Conservation (phyloP, 148 eudicot species). For the Vaccinium vitisidaea region DNA sequence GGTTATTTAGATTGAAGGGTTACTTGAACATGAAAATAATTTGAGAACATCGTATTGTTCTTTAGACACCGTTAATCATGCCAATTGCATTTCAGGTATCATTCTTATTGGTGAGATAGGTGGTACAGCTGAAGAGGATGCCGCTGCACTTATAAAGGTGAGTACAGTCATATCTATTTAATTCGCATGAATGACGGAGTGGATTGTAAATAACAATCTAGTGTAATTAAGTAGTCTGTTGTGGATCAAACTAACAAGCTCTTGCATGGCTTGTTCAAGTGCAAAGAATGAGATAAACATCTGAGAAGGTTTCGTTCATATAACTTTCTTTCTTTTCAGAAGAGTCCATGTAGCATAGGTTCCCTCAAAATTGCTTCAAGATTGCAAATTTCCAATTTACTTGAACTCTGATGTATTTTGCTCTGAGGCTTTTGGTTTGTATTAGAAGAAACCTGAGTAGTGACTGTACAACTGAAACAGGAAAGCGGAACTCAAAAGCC, state of each 20-base stretch:
- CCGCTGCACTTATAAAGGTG: conserved; percentile 93
- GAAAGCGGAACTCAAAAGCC: conserved; percentile 96
- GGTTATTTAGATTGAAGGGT: neutral
- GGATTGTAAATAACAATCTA: neutral
- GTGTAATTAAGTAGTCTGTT: neutral
- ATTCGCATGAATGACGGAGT: neutral
- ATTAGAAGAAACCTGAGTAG: neutral
- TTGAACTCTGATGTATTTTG: neutral
- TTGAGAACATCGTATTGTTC: neutral
- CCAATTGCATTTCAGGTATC: conserved; percentile 56
- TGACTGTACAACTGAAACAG: conserved; percentile 41
- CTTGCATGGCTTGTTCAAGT: neutral
- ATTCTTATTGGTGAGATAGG: conserved; percentile 97
- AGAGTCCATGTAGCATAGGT: neutral
- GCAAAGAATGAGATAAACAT: neutral
- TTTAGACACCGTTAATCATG: neutral
- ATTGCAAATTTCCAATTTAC: neutral
- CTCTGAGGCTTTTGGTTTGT: conserved; percentile 1
- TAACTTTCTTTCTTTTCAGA: neutral
- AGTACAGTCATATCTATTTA: conserved; percentile 15
- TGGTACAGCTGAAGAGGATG: conserved; percentile 99
- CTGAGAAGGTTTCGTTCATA: neutral
- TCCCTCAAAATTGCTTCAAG: conserved; percentile 2
- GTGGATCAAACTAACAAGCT: neutral
- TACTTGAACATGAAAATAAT: neutral